These are phyloP conservation scores for Dioscorea zingiberensis DNA, from an alignment of 106 monocot genomes.

Conservation along the genomic window DNA sequence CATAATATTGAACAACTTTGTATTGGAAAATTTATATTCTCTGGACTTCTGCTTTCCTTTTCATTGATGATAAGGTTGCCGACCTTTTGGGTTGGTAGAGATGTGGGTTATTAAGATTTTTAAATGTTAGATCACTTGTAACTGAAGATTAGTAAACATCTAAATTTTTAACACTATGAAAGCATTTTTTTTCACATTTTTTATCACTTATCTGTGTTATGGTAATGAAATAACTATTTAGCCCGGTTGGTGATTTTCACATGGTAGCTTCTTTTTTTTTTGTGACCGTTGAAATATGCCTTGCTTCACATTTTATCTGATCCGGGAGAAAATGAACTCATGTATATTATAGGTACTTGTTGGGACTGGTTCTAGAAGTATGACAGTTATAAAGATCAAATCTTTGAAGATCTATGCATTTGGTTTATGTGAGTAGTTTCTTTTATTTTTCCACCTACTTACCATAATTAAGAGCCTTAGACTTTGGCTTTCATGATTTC, in stretches of 20 bases:
- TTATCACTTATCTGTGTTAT: background rate
- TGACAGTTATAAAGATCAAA: constrained; percentile 79
- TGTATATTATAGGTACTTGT: constrained; percentile 80
- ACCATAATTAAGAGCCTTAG: no score
- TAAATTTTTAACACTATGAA: no score
- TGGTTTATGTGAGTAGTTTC: constrained; percentile 80
- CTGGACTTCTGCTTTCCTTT: no score
- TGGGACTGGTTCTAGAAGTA: constrained; percentile 73
- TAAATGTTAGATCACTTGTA: no score
- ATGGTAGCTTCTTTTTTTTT: background rate
- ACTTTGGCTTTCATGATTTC: no score
- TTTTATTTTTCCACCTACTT: no score
- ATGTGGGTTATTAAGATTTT: no score
- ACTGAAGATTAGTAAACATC: no score
- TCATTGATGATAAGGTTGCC: no score
- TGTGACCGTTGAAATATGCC: background rate
- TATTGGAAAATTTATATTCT: no score
- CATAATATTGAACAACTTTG: no score
- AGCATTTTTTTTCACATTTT: background rate
- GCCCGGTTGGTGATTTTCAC: background rate
- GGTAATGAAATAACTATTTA: background rate
- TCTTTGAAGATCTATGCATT: constrained; percentile 91
- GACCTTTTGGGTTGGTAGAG: no score
- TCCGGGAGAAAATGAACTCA: background rate
- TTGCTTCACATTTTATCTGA: background rate